Evolutionary conservation across 2,329 filamentous ascomycete genomes (phyloP).

Genomic region (Monilinia aucupariae): DNA sequence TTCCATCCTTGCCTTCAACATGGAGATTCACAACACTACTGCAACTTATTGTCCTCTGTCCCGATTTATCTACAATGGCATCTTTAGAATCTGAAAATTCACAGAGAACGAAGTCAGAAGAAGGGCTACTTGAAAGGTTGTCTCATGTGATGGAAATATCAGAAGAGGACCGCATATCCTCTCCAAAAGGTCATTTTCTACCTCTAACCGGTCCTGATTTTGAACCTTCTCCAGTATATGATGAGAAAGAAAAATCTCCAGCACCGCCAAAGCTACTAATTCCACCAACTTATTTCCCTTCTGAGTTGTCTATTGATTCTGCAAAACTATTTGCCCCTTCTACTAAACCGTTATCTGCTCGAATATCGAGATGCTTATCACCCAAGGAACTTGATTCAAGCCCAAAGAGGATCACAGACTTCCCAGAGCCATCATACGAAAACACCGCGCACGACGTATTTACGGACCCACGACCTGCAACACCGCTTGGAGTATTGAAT

Average conservation of each 20-base stretch:
- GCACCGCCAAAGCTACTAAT: background rate
- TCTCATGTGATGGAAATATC: conserved; percentile 4
- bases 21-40: background rate
- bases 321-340: conserved; percentile 5
- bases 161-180: background rate
- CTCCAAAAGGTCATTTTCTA: background rate
- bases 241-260: background rate
- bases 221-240: background rate
- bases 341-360: background rate
- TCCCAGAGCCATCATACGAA: background rate
- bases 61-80: background rate
- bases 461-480: background rate
- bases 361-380: background rate
- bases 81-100: background rate
- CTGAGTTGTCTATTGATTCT: background rate
- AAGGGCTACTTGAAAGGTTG: conserved; percentile 5
- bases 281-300: conserved; percentile 3
- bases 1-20: background rate
- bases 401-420: background rate
- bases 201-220: background rate
- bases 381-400: background rate
- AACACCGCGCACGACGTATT: conserved; percentile 1
- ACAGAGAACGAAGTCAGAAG: background rate
- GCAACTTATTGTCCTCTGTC: background rate
- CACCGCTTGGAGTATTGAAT: conserved; percentile 5